phyloP scores from a whole-genome alignment of 1,284 basidiomycete species.

The Moesziomyces sp. region DNA sequence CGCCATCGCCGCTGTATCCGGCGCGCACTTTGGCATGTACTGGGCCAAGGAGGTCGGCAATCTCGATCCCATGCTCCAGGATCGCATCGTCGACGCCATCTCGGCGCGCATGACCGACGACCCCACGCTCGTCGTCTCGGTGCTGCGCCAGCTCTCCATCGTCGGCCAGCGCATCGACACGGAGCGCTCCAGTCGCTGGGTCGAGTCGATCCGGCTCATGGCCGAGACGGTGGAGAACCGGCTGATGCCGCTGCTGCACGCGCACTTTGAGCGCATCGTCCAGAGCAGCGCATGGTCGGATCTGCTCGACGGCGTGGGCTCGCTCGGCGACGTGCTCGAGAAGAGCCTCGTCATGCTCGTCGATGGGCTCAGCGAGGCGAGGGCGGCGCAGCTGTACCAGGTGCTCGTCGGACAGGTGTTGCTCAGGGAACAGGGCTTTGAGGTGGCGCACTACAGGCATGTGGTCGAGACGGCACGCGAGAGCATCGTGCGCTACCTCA shows the following conservation, averaged over 20 bases:
- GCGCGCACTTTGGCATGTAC: constrained; percentile 55
- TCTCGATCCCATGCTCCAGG: constrained; percentile 48
- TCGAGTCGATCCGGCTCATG: constrained; percentile 58
- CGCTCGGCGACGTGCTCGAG: constrained; percentile 55
- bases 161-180: constrained; percentile 52
- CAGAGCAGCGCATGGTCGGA: constrained; percentile 42
- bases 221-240: constrained; percentile 53
- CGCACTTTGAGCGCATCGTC: constrained; percentile 50
- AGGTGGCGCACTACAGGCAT: constrained; percentile 18
- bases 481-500: constrained; percentile 53
- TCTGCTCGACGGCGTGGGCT: constrained; percentile 55
- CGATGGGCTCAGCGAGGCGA: constrained; percentile 55
- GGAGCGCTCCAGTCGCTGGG: constrained; percentile 54
- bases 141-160: constrained; percentile 51
- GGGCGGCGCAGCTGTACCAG: constrained; percentile 52
- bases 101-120: constrained; percentile 20
- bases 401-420: constrained; percentile 58
- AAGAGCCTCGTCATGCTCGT: constrained; percentile 55
- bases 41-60: constrained; percentile 62
- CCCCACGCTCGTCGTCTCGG: constrained; percentile 29
- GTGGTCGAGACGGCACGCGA: constrained; percentile 52
- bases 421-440: constrained; percentile 52
- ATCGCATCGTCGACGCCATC: constrained; percentile 44
- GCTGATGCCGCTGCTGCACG: constrained; percentile 40
- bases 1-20: constrained; percentile 47